Conservation (phyloP, 139 green algal species). For the Tetradesmus obliquus region DNA sequence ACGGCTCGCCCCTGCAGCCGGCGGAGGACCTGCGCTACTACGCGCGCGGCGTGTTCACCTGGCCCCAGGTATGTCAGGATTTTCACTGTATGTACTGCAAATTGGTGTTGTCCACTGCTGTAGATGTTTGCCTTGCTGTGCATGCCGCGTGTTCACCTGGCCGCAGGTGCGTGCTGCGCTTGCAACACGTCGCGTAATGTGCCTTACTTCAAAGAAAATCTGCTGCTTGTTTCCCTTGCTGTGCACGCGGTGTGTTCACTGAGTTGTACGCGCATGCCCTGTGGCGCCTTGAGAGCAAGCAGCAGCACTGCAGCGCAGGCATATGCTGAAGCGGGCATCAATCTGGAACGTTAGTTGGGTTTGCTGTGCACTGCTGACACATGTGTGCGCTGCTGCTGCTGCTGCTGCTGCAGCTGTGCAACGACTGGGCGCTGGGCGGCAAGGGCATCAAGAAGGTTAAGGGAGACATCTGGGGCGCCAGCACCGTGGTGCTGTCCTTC, state of each 20-base stretch:
- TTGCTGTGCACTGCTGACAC: background rate
- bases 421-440: slow-evolving; percentile 46
- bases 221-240: background rate
- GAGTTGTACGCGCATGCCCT: background rate
- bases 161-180: background rate
- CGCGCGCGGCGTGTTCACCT: slow-evolving; percentile 79
- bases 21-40: slow-evolving; percentile 73
- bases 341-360: background rate
- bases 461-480: slow-evolving; percentile 50
- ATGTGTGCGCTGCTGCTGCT: background rate
- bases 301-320: background rate
- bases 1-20: slow-evolving; percentile 31
- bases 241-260: background rate
- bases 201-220: too few relatives aligned
- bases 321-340: background rate
- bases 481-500: slow-evolving; percentile 38
- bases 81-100: background rate
- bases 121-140: background rate
- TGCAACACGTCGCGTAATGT: too few relatives aligned
- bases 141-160: background rate
- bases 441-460: slow-evolving; percentile 39
- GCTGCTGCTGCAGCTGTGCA: slow-evolving; percentile 36
- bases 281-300: too few relatives aligned
- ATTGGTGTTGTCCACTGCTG: background rate
- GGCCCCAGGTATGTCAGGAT: slow-evolving; percentile 42